Evolutionary conservation across 2,329 filamentous ascomycete species (phyloP), one percentile per base, ranked within the genome.

Genomic region (Aureobasidium sp.): DNA sequence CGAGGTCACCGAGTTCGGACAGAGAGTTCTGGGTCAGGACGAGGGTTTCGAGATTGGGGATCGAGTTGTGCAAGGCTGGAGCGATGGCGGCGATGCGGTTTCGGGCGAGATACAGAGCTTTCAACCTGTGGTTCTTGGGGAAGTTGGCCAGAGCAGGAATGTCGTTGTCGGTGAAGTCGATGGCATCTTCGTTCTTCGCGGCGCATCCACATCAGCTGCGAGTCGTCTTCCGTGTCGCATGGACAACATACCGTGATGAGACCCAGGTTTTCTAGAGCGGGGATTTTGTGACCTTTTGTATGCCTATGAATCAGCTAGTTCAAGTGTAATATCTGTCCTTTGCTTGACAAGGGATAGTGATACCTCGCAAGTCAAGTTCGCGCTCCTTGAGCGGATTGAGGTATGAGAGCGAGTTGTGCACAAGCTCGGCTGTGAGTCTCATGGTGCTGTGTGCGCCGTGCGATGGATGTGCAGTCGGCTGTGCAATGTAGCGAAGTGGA

Each of bases 361-460:
- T 87, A 97, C 93, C 93, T 95, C 93, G 85, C 66, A 98, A 88
- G 79, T 97, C 90, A 71, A 98, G 83, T 81, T 98, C 93, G 73
- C 93, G 89, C 80, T 98, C 93, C 76, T 93, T 95, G 72, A 98
- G 81, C 70, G 91, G 90, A 75, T 97, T 98, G 74, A 97, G 86
- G 79, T 96, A 98, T 71, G 91, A 96, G 63, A 95, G 86, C 68
- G 93, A 95, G 72, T 83, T 84, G 73, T 89, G 83, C 75, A 98
- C 94, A 66, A 97, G 84, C 72, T 97, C 93, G 63, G 88, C 85
- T 59, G 91, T 96, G 75, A 98, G 84, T 79, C 91, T 85, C 93
- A 98, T 97, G 42, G 59, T 75, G 68, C 64, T 8, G 14, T 24
- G 14, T 37, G 32, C 37, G 32, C 4, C n/a, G n/a, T n/a, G n/a